Base-by-base conservation (phyloP, 441 rosid genomes). In the Biscutella laevigata region DNA sequence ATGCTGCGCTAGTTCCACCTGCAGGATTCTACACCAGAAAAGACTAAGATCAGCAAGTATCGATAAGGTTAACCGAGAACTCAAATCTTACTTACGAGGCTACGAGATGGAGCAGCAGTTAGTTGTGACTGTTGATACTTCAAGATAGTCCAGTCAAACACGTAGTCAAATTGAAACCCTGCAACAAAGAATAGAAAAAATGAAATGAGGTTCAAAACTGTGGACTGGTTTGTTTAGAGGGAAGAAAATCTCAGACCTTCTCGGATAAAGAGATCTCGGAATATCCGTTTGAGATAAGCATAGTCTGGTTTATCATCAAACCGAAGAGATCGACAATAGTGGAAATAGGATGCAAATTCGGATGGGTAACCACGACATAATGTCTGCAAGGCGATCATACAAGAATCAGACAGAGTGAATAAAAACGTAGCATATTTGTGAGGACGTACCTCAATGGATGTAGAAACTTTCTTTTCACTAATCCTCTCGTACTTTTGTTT, bases 271-370 rank as follows among this genome's bases (percentile, higher is more conserved):
- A 94, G 96, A 54, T 94, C 99, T 2, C 99, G 83, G 72, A 83
- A 89, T 38, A 94, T 73, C 71, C 95, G 78, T 68, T 89, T 89
- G 53, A 94, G 77, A 62, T 89, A 89, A 45, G 89, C 72, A 61
- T 94, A 94, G 68, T 94, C 99, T 13, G 99, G 99, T 59, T 81
- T 86, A 66, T 89, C 99, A 71, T 94, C 97, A 63, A 94, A 94
- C 38, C 94, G 81, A 51, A 94, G 66, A 0, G 99, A 84, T 2
- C 96, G 88, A 33, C 99, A 89, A 66, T 84, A 94, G 57, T 84
- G 97, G 72, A 94, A 94, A 77, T 86, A 94, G 5, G 99, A 89
- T 5, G 99, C 95, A 57, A 94, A 89, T 71, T 94, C 99, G 13
- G 94, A 72, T 21, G 99, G 99, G 60, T 94, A 87, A 43, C 94